Conservation (phyloP, 169 alveolate genomes). For the Eimeria sp. region DNA sequence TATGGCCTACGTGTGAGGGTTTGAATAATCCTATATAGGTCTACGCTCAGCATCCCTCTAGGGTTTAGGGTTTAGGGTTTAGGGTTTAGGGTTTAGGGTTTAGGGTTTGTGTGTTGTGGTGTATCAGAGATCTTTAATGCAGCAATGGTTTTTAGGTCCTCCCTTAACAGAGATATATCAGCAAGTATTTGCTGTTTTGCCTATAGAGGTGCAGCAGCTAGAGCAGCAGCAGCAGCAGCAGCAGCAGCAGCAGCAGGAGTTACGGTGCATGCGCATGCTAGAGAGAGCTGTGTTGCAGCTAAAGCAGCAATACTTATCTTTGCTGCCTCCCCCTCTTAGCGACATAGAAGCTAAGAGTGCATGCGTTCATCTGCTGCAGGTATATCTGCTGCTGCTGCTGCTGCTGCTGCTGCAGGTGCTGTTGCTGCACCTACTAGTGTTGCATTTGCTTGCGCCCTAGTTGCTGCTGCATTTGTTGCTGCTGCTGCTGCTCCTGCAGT, state of each 20-base stretch:
- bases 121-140: background rate
- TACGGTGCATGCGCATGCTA: constrained; percentile 24
- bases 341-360: constrained; percentile 25
- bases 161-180: background rate
- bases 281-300: constrained; percentile 53
- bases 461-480: background rate
- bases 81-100: constrained; percentile 38
- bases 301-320: constrained; percentile 39
- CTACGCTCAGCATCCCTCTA: background rate
- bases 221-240: constrained; percentile 52
- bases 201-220: constrained; percentile 56
- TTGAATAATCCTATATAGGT: background rate
- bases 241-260: constrained; percentile 17
- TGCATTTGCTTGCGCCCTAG: background rate
- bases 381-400: constrained; percentile 33
- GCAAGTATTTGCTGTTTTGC: constrained; percentile 46
- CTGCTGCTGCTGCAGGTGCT: constrained; percentile 7
- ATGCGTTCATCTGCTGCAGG: constrained; percentile 40
- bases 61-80: constrained; percentile 13
- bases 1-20: no score
- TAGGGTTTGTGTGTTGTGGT: background rate
- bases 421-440: background rate
- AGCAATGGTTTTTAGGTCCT: constrained; percentile 12
- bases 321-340: constrained; percentile 52
- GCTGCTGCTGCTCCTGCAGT: background rate